Evolutionary conservation across 768 basidiomycete species (phyloP).

Genomic region (Hysterangium stoloniferum): DNA sequence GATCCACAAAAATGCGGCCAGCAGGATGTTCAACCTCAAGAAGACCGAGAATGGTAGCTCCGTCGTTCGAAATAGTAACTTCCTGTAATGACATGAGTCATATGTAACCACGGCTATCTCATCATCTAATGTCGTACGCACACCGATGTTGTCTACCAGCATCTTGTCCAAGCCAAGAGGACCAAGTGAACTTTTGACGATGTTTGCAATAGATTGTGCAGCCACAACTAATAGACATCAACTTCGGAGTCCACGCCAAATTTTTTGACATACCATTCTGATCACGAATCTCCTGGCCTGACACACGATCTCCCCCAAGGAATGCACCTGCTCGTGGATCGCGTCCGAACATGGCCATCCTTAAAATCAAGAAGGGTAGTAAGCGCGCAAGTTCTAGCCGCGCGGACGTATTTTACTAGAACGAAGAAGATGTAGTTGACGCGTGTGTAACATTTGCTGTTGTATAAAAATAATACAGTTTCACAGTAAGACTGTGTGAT

Average conservation of each 20-base stretch:
- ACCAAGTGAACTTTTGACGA: constrained; percentile 92
- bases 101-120: constrained; percentile 6
- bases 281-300: constrained; percentile 93
- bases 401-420: too few species aligned
- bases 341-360: constrained; percentile 67
- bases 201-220: constrained; percentile 93
- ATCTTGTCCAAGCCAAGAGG: constrained; percentile 95
- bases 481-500: too few species aligned
- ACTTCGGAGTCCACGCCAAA: neutral
- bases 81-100: constrained; percentile 46
- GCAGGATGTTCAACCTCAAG: constrained; percentile 95
- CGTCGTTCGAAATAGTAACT: constrained; percentile 99
- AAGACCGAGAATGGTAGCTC: constrained; percentile 94
- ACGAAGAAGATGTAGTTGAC: too few species aligned
- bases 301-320: constrained; percentile 87
- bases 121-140: constrained; percentile 32
- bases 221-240: constrained; percentile 63
- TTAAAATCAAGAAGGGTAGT: too few species aligned
- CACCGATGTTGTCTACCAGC: constrained; percentile 97
- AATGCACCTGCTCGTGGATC: constrained; percentile 90
- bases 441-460: too few species aligned
- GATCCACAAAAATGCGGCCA: constrained; percentile 94
- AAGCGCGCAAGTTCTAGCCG: too few species aligned
- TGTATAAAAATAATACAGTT: too few species aligned
- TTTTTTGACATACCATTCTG: constrained; percentile 67